These are phyloP conservation scores for Kwoniella heveanensis DNA, from an alignment of 768 basidiomycete genomes.

Conservation along the genomic window DNA sequence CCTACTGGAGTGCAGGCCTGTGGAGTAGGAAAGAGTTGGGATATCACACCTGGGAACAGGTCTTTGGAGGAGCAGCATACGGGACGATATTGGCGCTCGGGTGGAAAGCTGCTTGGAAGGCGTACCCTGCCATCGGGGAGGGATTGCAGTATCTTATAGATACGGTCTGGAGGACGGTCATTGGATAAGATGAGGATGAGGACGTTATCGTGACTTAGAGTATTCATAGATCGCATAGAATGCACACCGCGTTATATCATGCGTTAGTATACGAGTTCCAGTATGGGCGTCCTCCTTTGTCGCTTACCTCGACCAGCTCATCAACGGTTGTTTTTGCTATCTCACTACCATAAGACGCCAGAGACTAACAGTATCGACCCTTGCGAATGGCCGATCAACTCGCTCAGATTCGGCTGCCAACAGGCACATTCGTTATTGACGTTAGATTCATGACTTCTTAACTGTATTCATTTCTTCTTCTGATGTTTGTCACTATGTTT, in stretches of 20 bases:
- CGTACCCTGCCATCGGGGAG: slow-evolving; percentile 15
- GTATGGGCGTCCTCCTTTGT: too few species aligned
- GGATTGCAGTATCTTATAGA: slow-evolving; percentile 28
- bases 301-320: too few species aligned
- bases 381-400: too few species aligned
- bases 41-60: slow-evolving; percentile 51
- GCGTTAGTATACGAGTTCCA: too few species aligned
- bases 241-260: too few species aligned
- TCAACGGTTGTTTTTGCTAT: too few species aligned
- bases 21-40: slow-evolving; percentile 49
- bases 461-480: background rate
- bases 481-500: background rate
- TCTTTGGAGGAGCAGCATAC: slow-evolving; percentile 35
- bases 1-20: slow-evolving; percentile 40
- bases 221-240: slow-evolving; percentile 7
- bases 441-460: background rate
- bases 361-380: too few species aligned
- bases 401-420: too few species aligned
- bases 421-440: too few species aligned
- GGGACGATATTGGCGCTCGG: slow-evolving; percentile 35
- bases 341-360: too few species aligned
- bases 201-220: too few species aligned
- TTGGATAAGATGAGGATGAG: slow-evolving; percentile 22
- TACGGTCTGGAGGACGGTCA: slow-evolving; percentile 25
- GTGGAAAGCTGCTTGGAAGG: slow-evolving; percentile 37